Evolutionary conservation across 352 stramenopile species (phyloP).

Genomic region (Pythium sp.): DNA sequence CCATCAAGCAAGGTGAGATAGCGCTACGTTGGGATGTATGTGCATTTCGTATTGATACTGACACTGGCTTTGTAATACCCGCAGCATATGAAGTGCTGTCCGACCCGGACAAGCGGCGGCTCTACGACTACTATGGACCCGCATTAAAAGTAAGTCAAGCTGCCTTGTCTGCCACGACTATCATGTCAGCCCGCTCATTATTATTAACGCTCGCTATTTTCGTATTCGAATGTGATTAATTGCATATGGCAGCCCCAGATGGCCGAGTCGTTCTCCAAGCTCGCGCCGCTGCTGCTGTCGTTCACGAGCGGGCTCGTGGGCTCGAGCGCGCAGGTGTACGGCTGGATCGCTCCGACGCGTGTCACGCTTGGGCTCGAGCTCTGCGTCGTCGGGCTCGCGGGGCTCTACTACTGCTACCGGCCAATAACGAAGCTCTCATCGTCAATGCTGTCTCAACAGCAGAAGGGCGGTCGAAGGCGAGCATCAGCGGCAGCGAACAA

Average conservation of each 20-base stretch:
- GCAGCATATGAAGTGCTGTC: constrained; percentile 74
- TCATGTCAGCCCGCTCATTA: too few relatives aligned
- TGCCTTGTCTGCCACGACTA: neutral
- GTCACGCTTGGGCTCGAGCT: constrained; percentile 38
- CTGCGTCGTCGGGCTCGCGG: constrained; percentile 48
- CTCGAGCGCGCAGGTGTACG: constrained; percentile 34
- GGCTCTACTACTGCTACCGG: constrained; percentile 60
- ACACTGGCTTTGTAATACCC: too few relatives aligned
- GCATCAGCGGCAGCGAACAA: constrained; percentile 13
- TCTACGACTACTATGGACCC: constrained; percentile 76
- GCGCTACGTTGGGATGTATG: neutral
- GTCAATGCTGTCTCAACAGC: constrained; percentile 9
- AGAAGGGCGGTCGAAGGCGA: constrained; percentile 10
- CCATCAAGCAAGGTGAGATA: constrained; percentile 49
- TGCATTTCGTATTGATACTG: too few relatives aligned
- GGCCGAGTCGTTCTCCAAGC: constrained; percentile 56
- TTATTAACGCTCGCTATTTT: neutral
- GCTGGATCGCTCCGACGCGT: constrained; percentile 28
- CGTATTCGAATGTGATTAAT: neutral
- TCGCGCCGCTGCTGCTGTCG: constrained; percentile 64
- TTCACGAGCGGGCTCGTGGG: constrained; percentile 53
- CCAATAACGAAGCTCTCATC: constrained; percentile 1
- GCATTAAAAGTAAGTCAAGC: constrained; percentile 33
- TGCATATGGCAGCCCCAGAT: constrained; percentile 29
- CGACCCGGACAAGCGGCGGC: constrained; percentile 62